These are phyloP conservation scores for Quercus lobata DNA, from an alignment of 331 rosid species.

Conservation along the genomic window DNA sequence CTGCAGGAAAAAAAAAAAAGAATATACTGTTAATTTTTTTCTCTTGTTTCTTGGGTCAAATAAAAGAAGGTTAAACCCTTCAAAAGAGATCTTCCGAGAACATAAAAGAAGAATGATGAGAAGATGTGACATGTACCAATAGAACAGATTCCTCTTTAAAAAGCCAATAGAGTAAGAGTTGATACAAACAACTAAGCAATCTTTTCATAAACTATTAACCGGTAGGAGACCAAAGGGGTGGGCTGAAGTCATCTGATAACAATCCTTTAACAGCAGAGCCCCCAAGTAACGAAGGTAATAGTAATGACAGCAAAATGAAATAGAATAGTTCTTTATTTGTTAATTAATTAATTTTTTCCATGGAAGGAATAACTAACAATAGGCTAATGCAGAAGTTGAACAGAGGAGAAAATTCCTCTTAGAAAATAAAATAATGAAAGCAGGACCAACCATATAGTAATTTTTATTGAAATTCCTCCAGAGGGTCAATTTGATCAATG, in stretches of 20 bases:
- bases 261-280: background rate
- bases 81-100: background rate
- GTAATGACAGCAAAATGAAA: background rate
- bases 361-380: background rate
- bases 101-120: background rate
- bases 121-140: background rate
- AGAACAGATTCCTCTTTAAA: background rate
- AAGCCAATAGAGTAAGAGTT: background rate
- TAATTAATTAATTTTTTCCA: background rate
- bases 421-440: no score
- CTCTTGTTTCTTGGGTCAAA: background rate
- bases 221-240: background rate
- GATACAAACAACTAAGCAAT: background rate
- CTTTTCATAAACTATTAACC: background rate
- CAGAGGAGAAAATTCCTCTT: no score
- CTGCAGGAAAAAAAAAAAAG: slow-evolving; percentile 31
- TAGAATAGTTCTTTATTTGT: background rate
- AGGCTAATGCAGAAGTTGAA: background rate
- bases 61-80: background rate
- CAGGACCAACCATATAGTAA: no score
- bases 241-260: background rate
- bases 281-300: no score
- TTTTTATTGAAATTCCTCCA: no score
- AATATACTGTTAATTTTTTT: background rate
- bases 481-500: background rate